These are phyloP conservation scores for Penicillium sp. DNA, from an alignment of 2,329 filamentous ascomycete genomes.

Conservation along the genomic window DNA sequence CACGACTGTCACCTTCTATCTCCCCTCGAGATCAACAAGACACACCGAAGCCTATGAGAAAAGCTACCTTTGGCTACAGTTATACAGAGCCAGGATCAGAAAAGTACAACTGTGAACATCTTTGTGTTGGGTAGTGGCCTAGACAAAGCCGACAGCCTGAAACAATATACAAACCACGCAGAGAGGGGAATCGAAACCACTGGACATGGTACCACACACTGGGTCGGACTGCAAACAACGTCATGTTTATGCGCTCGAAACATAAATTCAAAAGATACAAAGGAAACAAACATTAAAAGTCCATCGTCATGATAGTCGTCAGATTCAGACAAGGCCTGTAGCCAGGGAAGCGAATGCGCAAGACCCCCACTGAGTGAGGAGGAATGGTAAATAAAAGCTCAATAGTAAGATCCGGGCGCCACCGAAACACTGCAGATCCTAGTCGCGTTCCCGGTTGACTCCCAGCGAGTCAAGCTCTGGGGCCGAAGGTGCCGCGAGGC, in stretches of 20 bases:
- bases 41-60: background rate
- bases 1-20: background rate
- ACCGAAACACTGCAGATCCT: constrained; percentile 29
- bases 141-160: constrained; percentile 15
- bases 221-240: constrained; percentile 21
- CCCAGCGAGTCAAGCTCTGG: background rate
- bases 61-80: background rate
- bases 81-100: background rate
- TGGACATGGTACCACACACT: constrained; percentile 19
- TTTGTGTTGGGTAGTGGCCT: constrained; percentile 12
- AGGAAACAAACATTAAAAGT: constrained; percentile 18
- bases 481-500: constrained; percentile 25
- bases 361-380: constrained; percentile 11
- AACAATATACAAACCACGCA: constrained; percentile 29
- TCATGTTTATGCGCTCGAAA: constrained; percentile 21
- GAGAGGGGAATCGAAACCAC: constrained; percentile 35
- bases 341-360: constrained; percentile 11
- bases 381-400: constrained; percentile 1
- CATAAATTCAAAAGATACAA: background rate
- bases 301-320: constrained; percentile 24
- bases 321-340: constrained; percentile 7
- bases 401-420: constrained; percentile 24
- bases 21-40: background rate
- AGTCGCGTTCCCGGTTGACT: constrained; percentile 12
- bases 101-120: constrained; percentile 15